Evolutionary conservation across 1,284 basidiomycete species (phyloP).

Genomic region (Amanita bisporigera): DNA sequence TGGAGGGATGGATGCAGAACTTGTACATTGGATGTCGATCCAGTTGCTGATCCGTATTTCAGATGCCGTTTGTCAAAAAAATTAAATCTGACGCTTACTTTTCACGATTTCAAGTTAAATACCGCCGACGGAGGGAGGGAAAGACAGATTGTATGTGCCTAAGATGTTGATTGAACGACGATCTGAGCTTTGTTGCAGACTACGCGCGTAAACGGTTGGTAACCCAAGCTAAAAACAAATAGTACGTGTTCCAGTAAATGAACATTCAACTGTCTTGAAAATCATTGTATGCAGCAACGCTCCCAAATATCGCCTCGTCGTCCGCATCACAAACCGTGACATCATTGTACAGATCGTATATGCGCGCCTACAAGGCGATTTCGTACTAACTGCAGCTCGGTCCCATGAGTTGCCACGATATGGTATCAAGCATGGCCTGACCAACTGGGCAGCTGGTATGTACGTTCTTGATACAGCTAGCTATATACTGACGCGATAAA

Average conservation of each 20-base stretch:
- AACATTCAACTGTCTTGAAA: slow-evolving; percentile 4
- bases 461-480: slow-evolving; percentile 2
- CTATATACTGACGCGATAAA: slow-evolving; percentile 33
- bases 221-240: slow-evolving; percentile 99
- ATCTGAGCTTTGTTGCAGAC: slow-evolving; percentile 55
- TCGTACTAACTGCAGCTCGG: slow-evolving; percentile 86
- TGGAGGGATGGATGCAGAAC: slow-evolving; percentile 28
- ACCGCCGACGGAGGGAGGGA: slow-evolving; percentile 94
- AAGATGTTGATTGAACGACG: not conserved
- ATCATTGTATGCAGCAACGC: slow-evolving; percentile 66
- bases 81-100: slow-evolving; percentile 94
- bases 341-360: slow-evolving; percentile 95
- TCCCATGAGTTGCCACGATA: slow-evolving; percentile 95
- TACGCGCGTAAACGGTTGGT: slow-evolving; percentile 97
- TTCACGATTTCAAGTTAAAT: slow-evolving; percentile 98
- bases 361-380: slow-evolving; percentile 97
- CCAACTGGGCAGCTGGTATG: slow-evolving; percentile 96
- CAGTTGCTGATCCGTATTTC: slow-evolving; percentile 44
- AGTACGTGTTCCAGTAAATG: slow-evolving; percentile 54
- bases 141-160: slow-evolving; percentile 89
- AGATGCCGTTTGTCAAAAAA: slow-evolving; percentile 93
- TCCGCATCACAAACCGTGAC: slow-evolving; percentile 96
- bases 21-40: slow-evolving; percentile 37
- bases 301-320: slow-evolving; percentile 98
- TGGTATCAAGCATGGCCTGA: slow-evolving; percentile 98